Conservation (phyloP, 2,329 filamentous ascomycete species). For the Didymella pomorum region DNA sequence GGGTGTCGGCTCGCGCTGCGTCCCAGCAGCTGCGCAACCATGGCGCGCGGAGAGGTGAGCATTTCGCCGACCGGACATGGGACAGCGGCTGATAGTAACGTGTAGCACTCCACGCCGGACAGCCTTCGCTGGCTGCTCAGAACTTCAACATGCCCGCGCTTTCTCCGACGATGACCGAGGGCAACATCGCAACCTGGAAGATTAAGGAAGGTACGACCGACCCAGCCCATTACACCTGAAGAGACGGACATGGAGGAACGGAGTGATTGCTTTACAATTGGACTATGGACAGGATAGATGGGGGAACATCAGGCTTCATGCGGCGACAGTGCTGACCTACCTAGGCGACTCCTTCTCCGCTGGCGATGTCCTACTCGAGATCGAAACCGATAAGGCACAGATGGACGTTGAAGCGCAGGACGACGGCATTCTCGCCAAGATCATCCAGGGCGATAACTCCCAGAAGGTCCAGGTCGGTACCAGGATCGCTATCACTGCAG, state of each 20-base stretch:
- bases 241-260: not conserved
- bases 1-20: slow-evolving; percentile 68
- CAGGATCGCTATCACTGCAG: slow-evolving; percentile 83
- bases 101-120: slow-evolving; percentile 70
- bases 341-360: slow-evolving; percentile 76
- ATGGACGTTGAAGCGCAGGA: slow-evolving; percentile 97
- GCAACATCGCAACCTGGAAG: slow-evolving; percentile 85
- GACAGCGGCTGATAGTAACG: slow-evolving; percentile 30
- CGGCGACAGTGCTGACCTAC: slow-evolving; percentile 26
- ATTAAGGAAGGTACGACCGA: slow-evolving; percentile 73
- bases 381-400: slow-evolving; percentile 92
- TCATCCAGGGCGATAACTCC: slow-evolving; percentile 74
- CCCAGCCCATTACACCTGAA: slow-evolving; percentile 2
- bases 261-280: not conserved
- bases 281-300: not conserved
- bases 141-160: slow-evolving; percentile 93
- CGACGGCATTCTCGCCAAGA: slow-evolving; percentile 85
- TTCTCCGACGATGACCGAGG: slow-evolving; percentile 93
- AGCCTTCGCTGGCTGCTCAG: slow-evolving; percentile 73
- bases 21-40: slow-evolving; percentile 61
- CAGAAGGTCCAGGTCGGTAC: slow-evolving; percentile 81
- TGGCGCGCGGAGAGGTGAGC: slow-evolving; percentile 66
- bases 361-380: slow-evolving; percentile 87
- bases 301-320: not conserved
- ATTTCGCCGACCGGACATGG: slow-evolving; percentile 22